These are phyloP conservation scores for Phytophthora tentaculata DNA, from an alignment of 352 stramenopile species.

Conservation along the genomic window DNA sequence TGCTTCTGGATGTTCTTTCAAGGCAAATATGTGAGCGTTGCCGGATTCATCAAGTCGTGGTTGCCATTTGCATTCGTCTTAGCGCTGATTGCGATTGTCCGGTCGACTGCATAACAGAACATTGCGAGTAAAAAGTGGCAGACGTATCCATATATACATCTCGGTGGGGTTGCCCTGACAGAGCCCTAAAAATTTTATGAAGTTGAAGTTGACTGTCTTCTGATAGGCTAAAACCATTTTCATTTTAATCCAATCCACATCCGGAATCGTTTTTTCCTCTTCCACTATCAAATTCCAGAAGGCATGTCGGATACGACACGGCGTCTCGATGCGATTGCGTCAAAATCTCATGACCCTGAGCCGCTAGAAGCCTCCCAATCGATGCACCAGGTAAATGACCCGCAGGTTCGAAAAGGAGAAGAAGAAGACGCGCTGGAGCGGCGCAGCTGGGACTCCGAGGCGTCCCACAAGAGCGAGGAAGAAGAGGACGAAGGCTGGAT, in stretches of 20 bases:
- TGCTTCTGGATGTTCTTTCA: constrained; percentile 86
- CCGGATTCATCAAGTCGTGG: constrained; percentile 48
- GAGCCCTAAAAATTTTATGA: too few species aligned
- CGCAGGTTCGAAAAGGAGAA: background rate
- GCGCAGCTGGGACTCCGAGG: constrained; percentile 23
- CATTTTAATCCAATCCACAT: constrained; percentile 13
- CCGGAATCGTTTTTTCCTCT: constrained; percentile 1
- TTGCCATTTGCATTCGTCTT: constrained; percentile 44
- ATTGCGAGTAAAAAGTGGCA: too few species aligned
- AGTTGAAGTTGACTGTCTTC: constrained; percentile 8
- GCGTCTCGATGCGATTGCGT: background rate
- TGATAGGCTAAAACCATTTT: constrained; percentile 14
- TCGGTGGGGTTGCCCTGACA: too few species aligned
- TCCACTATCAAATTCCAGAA: constrained; percentile 4
- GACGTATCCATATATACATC: too few species aligned
- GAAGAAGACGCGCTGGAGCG: constrained; percentile 3
- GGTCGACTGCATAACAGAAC: constrained; percentile 13
- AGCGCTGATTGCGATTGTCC: constrained; percentile 34
- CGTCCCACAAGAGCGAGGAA: constrained; percentile 34
- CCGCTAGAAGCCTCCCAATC: background rate
- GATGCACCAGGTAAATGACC: constrained; percentile 2
- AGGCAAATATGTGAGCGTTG: constrained; percentile 57
- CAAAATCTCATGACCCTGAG: constrained; percentile 19
- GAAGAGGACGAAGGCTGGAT: constrained; percentile 49
- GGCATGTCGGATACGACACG: constrained; percentile 10